phyloP scores from a whole-genome alignment of 1,139 yeast genomes.

The Kodamaea suecica region DNA sequence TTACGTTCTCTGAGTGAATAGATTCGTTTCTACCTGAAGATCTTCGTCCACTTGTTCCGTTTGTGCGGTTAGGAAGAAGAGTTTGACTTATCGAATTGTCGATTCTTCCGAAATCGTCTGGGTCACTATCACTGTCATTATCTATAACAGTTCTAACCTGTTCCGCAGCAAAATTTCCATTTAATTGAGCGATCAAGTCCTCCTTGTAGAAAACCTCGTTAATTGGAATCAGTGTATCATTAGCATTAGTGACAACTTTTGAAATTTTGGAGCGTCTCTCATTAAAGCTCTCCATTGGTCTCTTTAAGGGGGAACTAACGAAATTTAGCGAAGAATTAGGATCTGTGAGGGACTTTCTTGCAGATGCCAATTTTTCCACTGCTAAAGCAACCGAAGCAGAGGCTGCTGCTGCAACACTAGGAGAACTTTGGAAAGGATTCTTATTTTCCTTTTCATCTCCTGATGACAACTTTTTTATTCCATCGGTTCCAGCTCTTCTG shows the following conservation, averaged over 20 bases:
- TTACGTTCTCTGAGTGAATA: slow-evolving; percentile 13
- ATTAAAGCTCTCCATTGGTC: slow-evolving; percentile 6
- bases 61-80: slow-evolving; percentile 16
- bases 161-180: slow-evolving; percentile 15
- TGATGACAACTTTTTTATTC: background rate
- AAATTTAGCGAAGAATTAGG: slow-evolving; percentile 5
- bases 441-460: slow-evolving; percentile 21
- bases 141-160: slow-evolving; percentile 17
- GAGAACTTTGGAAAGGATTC: slow-evolving; percentile 20
- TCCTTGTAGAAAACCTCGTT: slow-evolving; percentile 26
- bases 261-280: slow-evolving; percentile 21
- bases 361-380: background rate
- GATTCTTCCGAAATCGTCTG: slow-evolving; percentile 21
- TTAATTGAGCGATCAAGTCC: slow-evolving; percentile 24
- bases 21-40: slow-evolving; percentile 3
- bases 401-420: slow-evolving; percentile 1
- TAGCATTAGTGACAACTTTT: slow-evolving; percentile 23
- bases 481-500: slow-evolving; percentile 2
- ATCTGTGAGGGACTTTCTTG: background rate
- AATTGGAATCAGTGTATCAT: slow-evolving; percentile 16
- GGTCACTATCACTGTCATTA: slow-evolving; percentile 27
- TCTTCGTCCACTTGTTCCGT: slow-evolving; percentile 3
- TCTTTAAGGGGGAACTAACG: slow-evolving; percentile 17
- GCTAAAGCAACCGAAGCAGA: background rate
- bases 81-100: slow-evolving; percentile 22